Percentiles rank a stretch among this genome's conserved stretches.
Evolutionary conservation across 306 rosid species (phyloP).

Genomic region (Neltuma alba): DNA sequence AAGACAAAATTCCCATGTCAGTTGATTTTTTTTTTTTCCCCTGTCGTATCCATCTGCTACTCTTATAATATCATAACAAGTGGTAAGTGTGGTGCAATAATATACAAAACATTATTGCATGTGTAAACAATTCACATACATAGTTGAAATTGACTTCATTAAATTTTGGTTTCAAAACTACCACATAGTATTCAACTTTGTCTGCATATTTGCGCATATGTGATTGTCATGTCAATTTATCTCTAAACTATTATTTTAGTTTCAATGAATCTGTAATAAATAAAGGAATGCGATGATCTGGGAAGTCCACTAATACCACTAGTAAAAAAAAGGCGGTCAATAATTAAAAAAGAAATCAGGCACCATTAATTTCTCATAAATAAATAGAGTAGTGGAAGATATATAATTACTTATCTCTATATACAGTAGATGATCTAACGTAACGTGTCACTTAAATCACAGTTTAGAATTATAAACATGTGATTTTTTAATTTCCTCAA

Average conservation of each 20-base stretch:
- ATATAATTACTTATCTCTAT: too few relatives aligned
- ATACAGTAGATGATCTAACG: too few relatives aligned
- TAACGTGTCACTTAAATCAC: too few relatives aligned
- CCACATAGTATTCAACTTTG: neutral
- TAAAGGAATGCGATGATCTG: neutral
- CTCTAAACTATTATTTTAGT: neutral
- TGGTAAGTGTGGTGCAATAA: neutral
- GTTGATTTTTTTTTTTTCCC: neutral
- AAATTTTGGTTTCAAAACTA: neutral
- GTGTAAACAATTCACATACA: neutral
- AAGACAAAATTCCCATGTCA: slow-evolving; percentile 7
- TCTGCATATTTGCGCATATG: neutral
- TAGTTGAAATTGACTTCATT: too few relatives aligned
- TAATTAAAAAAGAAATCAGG: too few relatives aligned
- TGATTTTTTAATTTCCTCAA: too few relatives aligned
- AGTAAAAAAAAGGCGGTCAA: too few relatives aligned
- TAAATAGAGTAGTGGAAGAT: too few relatives aligned
- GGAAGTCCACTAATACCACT: neutral
- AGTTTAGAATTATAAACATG: too few relatives aligned
- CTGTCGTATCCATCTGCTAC: neutral
- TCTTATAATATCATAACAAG: neutral
- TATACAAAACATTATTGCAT: neutral
- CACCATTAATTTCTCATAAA: too few relatives aligned
- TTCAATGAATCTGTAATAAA: neutral
- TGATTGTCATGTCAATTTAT: neutral